These are phyloP conservation scores for Truncatella angustata DNA, from an alignment of 2,329 filamentous ascomycete species.

Conservation along the genomic window DNA sequence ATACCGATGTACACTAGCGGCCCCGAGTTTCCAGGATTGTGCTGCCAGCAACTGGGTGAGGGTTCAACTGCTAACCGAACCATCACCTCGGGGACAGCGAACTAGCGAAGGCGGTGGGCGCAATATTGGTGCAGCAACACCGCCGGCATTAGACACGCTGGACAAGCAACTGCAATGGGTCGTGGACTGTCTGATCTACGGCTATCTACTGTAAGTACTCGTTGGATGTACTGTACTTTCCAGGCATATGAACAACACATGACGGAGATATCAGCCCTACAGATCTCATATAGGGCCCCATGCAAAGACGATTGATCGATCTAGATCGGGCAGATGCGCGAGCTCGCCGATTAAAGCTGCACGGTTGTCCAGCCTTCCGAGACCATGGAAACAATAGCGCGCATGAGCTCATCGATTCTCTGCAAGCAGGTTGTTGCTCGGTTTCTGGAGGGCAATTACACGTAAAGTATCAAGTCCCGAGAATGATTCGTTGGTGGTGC, in stretches of 20 bases:
- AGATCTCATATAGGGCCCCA: too few species aligned
- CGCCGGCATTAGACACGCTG: too few species aligned
- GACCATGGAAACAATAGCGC: not conserved
- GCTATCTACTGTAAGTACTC: too few species aligned
- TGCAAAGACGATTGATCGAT: not conserved
- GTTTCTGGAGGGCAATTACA: not conserved
- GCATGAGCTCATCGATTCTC: not conserved
- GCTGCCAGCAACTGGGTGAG: too few species aligned
- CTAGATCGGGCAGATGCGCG: not conserved
- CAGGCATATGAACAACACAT: not conserved
- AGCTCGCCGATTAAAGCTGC: not conserved
- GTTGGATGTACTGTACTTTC: too few species aligned
- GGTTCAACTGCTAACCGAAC: too few species aligned
- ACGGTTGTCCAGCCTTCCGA: not conserved
- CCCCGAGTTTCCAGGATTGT: too few species aligned
- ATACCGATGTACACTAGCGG: not conserved
- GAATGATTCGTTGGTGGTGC: not conserved
- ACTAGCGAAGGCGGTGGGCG: too few species aligned
- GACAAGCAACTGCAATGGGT: too few species aligned
- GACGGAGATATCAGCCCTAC: not conserved
- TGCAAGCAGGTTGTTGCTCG: not conserved
- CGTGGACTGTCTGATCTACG: not conserved
- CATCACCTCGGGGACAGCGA: too few species aligned
- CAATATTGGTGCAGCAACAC: too few species aligned
- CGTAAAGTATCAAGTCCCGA: too few species aligned